Conservation (phyloP, 768 basidiomycete species). For the Boletus patriciae region DNA sequence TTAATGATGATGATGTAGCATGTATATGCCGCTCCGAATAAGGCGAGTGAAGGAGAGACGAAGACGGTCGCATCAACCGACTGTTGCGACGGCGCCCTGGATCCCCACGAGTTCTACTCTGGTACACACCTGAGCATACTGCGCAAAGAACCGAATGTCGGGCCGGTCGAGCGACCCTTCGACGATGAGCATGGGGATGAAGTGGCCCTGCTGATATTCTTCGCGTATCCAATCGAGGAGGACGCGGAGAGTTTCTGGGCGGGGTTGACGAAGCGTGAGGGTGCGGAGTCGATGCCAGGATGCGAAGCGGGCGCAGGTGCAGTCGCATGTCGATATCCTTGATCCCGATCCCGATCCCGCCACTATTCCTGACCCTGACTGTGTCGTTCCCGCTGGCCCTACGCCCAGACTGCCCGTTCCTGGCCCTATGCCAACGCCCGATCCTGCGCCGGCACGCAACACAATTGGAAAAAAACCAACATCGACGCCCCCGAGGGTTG, state of each 20-base stretch:
- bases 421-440: not conserved
- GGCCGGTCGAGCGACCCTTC: constrained; percentile 16
- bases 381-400: not conserved
- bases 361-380: not conserved
- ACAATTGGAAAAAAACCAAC: constrained; percentile 25
- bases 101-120: constrained; percentile 16
- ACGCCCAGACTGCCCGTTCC: not conserved
- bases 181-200: constrained; percentile 18
- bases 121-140: constrained; percentile 8
- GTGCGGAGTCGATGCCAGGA: constrained; percentile 21
- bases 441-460: constrained; percentile 10
- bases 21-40: not conserved
- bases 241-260: constrained; percentile 20
- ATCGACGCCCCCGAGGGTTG: constrained; percentile 28
- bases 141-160: constrained; percentile 20
- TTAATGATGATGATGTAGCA: not conserved
- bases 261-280: constrained; percentile 25
- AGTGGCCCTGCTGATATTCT: constrained; percentile 10
- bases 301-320: constrained; percentile 5
- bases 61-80: not conserved
- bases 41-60: not conserved
- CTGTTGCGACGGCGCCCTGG: not conserved
- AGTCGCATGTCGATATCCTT: not conserved
- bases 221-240: constrained; percentile 24
- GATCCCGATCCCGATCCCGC: not conserved